Base-by-base conservation (phyloP, 2,329 filamentous ascomycete genomes). In the Pyrenophora graminea region DNA sequence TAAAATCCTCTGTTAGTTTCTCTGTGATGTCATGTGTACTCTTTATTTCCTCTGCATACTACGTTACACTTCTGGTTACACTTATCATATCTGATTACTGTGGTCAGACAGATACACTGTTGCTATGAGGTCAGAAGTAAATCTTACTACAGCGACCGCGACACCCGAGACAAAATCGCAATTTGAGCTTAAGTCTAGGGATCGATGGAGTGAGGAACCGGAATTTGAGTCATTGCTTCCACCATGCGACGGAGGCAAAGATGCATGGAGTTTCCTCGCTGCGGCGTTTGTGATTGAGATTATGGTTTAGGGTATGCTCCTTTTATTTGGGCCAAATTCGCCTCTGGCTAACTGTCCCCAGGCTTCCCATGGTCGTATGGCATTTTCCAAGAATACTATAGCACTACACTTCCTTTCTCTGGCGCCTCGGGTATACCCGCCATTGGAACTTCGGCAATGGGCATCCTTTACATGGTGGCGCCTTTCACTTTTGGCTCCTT, bases 301-400 rank as follows among this genome's bases (percentile, higher is more conserved):
- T 33, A 67, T 82, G 15, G 74, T 82, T 21, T 84, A 80, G 81
- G 65, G 65, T 68, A 55, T 42, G 49, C 55, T 7, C 18, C 25
- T 13, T 17, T 10, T 15, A 6, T 13, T 37, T 7, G 23, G 7
- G 27, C 13, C 18, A 36, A 13, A 25, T 27, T 32, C 32, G 7
- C 13, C 12, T 17, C n/a, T n/a, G 31, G 3, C 44, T 64, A 33
- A 64, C 30, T 10, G 6, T 37, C 25, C 17, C 0, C 23, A 88
- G 85, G 86, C 2, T 88, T 89, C 49, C 83, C 85, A 0, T 85
- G 85, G 48, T 80, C 85, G 0, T 90, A 86, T 66, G 87, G 87
- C 37, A 79, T 90, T 19, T 89, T 90, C 63, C 85, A 89, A 59
- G 80, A 86, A 44, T 87, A 88, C 69, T 90, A 90, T 67, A 80